These are phyloP conservation scores for Pythium oligandrum DNA, from an alignment of 352 stramenopile genomes.

Conservation along the genomic window DNA sequence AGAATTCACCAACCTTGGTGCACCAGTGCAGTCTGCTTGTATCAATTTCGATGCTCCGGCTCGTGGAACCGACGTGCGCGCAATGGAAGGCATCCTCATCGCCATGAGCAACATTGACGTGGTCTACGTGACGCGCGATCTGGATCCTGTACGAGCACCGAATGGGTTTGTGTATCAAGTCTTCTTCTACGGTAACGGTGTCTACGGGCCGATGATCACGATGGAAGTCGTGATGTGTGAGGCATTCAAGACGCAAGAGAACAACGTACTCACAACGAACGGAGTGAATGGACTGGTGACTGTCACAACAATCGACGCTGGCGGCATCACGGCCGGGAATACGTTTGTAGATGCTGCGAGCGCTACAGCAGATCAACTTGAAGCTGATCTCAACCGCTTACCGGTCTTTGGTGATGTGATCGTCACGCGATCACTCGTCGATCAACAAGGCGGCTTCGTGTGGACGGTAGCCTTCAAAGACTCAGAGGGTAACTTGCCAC, in stretches of 20 bases:
- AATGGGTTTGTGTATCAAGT: constrained; percentile 70
- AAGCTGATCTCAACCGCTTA: constrained; percentile 37
- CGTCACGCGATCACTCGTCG: constrained; percentile 53
- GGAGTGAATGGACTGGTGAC: constrained; percentile 27
- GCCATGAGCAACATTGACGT: constrained; percentile 70
- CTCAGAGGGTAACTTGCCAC: constrained; percentile 53
- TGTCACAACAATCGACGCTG: constrained; percentile 38
- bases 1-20: constrained; percentile 37
- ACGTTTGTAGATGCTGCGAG: constrained; percentile 42
- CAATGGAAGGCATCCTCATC: constrained; percentile 49
- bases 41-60: constrained; percentile 62
- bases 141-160: constrained; percentile 22
- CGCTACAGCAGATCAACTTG: constrained; percentile 40
- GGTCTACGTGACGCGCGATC: constrained; percentile 55
- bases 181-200: constrained; percentile 77
- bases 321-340: constrained; percentile 42
- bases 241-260: constrained; percentile 57
- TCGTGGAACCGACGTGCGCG: constrained; percentile 25
- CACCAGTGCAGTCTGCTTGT: constrained; percentile 27
- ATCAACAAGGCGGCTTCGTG: constrained; percentile 63
- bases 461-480: constrained; percentile 77
- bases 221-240: constrained; percentile 27
- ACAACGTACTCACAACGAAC: constrained; percentile 45
- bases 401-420: constrained; percentile 62
- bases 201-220: constrained; percentile 26